Percentiles rank a stretch among this genome's conserved stretches.
Evolutionary conservation across 208 protist species (phyloP).

Genomic region (Leishmania aethiopica): DNA sequence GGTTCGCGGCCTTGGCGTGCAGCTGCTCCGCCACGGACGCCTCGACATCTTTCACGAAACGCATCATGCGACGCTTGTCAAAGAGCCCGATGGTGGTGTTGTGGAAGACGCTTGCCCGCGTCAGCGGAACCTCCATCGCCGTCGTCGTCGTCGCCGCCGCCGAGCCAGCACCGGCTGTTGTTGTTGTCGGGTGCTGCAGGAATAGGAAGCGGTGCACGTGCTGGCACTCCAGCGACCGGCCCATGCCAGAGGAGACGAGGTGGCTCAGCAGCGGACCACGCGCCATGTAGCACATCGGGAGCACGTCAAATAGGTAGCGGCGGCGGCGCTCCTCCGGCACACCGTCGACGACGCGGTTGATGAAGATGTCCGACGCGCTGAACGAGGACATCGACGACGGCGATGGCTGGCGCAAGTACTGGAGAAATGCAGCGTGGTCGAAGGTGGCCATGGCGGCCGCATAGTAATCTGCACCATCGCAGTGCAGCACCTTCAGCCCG

Average conservation of each 20-base stretch:
- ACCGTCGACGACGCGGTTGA: slow-evolving; percentile 42
- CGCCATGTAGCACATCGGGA: slow-evolving; percentile 66
- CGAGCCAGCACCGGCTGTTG: background rate
- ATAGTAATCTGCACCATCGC: slow-evolving; percentile 87
- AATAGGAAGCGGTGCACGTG: slow-evolving; percentile 56
- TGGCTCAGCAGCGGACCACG: slow-evolving; percentile 52
- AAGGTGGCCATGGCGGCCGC: slow-evolving; percentile 68
- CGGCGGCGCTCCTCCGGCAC: slow-evolving; percentile 25
- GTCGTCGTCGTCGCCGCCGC: slow-evolving; percentile 22
- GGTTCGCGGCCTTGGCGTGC: slow-evolving; percentile 65
- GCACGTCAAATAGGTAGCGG: slow-evolving; percentile 63
- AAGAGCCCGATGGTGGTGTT: slow-evolving; percentile 56
- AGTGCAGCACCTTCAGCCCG: slow-evolving; percentile 89
- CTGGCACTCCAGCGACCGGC: slow-evolving; percentile 72
- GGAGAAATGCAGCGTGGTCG: slow-evolving; percentile 34
- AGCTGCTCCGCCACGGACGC: slow-evolving; percentile 69
- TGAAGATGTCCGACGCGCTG: background rate
- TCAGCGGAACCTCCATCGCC: slow-evolving; percentile 68
- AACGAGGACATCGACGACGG: background rate
- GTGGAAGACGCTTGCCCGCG: slow-evolving; percentile 81
- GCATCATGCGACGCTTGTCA: slow-evolving; percentile 93
- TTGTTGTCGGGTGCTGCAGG: slow-evolving; percentile 18
- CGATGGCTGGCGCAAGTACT: slow-evolving; percentile 28
- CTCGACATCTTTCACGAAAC: slow-evolving; percentile 89
- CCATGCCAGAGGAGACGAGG: slow-evolving; percentile 55